These are phyloP conservation scores for Nakataea oryzae DNA, from an alignment of 2,329 filamentous ascomycete genomes.

Conservation along the genomic window DNA sequence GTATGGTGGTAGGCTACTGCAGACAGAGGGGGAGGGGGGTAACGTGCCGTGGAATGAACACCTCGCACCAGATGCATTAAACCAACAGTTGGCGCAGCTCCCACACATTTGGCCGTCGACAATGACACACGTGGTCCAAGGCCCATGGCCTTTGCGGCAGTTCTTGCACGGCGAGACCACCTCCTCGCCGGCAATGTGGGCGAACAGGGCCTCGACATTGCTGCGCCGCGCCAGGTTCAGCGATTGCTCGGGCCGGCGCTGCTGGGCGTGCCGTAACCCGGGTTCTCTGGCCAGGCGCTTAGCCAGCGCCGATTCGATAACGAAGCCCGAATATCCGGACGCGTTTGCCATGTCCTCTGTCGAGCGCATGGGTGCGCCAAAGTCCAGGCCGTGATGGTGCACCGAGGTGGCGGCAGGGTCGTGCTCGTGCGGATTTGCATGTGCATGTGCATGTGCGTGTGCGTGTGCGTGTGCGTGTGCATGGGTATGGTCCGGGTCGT, in stretches of 20 bases:
- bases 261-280: slow-evolving; percentile 37
- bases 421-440: slow-evolving; percentile 8
- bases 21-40: neutral
- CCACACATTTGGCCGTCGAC: slow-evolving; percentile 50
- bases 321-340: slow-evolving; percentile 34
- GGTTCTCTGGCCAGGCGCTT: slow-evolving; percentile 39
- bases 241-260: slow-evolving; percentile 41
- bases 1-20: neutral
- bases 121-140: slow-evolving; percentile 49
- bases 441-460: neutral
- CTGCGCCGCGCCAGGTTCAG: slow-evolving; percentile 47
- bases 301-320: slow-evolving; percentile 43
- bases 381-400: slow-evolving; percentile 8
- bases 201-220: slow-evolving; percentile 49
- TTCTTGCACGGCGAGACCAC: slow-evolving; percentile 44
- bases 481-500: slow-evolving; percentile 7
- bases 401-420: slow-evolving; percentile 13
- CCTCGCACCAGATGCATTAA: slow-evolving; percentile 47
- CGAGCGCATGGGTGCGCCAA: slow-evolving; percentile 15
- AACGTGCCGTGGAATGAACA: slow-evolving; percentile 50
- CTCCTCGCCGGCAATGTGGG: slow-evolving; percentile 42
- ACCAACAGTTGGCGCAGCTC: slow-evolving; percentile 54
- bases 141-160: slow-evolving; percentile 49
- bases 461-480: slow-evolving; percentile 9
- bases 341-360: slow-evolving; percentile 36